Percentiles rank a stretch among this genome's conserved stretches.
These are phyloP conservation scores for Medicago arabica DNA, from an alignment of 306 rosid genomes.

Conservation along the genomic window DNA sequence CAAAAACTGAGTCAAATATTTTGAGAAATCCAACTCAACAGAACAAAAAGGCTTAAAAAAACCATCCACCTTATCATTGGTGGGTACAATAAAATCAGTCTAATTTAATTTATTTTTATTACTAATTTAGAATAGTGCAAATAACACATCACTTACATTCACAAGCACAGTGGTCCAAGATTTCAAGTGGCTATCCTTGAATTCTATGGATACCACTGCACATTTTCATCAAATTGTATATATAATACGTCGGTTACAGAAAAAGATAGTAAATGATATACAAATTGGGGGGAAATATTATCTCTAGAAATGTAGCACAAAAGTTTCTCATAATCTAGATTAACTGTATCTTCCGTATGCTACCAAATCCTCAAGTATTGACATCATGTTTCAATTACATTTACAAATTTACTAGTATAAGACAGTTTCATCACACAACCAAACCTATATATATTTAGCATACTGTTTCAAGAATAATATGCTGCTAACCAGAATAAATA, in stretches of 20 bases:
- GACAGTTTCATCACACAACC: constrained; percentile 32
- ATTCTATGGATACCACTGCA: neutral
- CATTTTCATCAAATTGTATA: constrained; percentile 18
- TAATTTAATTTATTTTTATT: too few relatives aligned
- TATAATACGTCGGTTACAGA: neutral
- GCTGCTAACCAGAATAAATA: constrained; percentile 35
- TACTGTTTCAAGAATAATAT: constrained; percentile 36
- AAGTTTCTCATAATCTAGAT: constrained; percentile 31
- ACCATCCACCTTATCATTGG: too few relatives aligned
- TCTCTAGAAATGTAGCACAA: constrained; percentile 17
- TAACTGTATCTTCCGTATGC: constrained; percentile 25
- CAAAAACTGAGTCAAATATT: too few relatives aligned
- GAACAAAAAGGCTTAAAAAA: too few relatives aligned
- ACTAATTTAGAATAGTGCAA: neutral
- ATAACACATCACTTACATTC: constrained; percentile 4
- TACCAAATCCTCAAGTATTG: constrained; percentile 31
- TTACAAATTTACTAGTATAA: constrained; percentile 19
- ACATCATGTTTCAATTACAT: constrained; percentile 34
- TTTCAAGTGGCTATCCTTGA: too few relatives aligned
- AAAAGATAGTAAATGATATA: neutral
- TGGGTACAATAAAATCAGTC: neutral
- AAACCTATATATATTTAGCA: constrained; percentile 38
- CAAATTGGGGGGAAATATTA: neutral
- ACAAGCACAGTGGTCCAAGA: neutral
- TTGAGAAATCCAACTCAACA: too few relatives aligned